Evolutionary conservation across 1,139 yeast species (phyloP).

Genomic region (Pichia cactophila): DNA sequence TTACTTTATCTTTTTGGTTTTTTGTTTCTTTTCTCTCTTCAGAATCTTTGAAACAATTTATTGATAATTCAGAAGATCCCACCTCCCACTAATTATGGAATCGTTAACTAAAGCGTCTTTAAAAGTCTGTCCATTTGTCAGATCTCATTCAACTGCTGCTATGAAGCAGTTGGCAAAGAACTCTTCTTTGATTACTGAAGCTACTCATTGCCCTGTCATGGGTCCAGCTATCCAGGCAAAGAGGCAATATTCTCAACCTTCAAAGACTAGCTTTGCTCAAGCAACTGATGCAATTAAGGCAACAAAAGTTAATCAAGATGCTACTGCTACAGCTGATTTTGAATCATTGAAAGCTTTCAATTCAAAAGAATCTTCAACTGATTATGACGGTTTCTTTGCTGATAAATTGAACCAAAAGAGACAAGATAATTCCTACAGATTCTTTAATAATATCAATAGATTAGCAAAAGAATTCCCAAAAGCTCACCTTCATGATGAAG

Average conservation of each 20-base stretch:
- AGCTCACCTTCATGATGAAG: constrained; percentile 73
- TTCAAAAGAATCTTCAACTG: constrained; percentile 23
- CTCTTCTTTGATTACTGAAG: constrained; percentile 50
- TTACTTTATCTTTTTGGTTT: neutral
- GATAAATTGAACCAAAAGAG: constrained; percentile 55
- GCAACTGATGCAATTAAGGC: constrained; percentile 31
- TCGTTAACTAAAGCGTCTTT: constrained; percentile 69
- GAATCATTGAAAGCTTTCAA: constrained; percentile 21
- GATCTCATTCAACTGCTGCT: constrained; percentile 56
- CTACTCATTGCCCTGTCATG: constrained; percentile 82
- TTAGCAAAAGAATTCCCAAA: constrained; percentile 87
- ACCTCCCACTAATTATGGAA: constrained; percentile 47
- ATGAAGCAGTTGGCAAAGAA: constrained; percentile 44
- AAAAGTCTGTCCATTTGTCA: constrained; percentile 80
- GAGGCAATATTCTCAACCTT: constrained; percentile 49
- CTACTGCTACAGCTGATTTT: constrained; percentile 31
- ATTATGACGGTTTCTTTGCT: constrained; percentile 24
- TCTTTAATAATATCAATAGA: constrained; percentile 93
- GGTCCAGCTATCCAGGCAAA: constrained; percentile 56
- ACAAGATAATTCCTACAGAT: constrained; percentile 86
- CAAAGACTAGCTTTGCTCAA: constrained; percentile 46
- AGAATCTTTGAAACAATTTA: neutral
- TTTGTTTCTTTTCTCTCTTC: neutral
- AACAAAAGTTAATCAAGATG: constrained; percentile 26
- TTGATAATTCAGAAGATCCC: neutral